Percentiles rank a stretch among this genome's conserved stretches.
phyloP scores from a whole-genome alignment of 1,284 basidiomycete species.

The Ganoderma boninense region DNA sequence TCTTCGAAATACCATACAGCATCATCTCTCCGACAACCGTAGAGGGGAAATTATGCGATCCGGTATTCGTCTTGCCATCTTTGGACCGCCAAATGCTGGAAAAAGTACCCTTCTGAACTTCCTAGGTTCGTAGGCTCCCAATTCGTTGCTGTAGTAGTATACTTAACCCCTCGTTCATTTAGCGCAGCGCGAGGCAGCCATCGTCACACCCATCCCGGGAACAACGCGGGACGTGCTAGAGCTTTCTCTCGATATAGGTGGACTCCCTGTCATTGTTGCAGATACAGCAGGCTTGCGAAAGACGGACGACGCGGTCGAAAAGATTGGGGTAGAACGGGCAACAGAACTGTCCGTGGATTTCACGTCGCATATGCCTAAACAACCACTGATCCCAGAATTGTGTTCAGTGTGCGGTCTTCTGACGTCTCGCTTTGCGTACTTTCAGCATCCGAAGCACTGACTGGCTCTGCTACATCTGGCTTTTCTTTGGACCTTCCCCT shows the following conservation, averaged over 20 bases:
- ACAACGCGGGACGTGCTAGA: slow-evolving; percentile 90
- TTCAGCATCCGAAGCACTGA: slow-evolving; percentile 63
- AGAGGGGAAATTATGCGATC: slow-evolving; percentile 86
- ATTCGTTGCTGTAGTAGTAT: not conserved
- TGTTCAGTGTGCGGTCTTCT: slow-evolving; percentile 63
- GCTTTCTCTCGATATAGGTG: slow-evolving; percentile 86
- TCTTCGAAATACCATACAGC: slow-evolving; percentile 59
- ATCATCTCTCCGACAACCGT: slow-evolving; percentile 71
- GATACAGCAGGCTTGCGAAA: slow-evolving; percentile 89
- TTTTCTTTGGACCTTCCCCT: slow-evolving; percentile 51
- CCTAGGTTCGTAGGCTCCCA: slow-evolving; percentile 59
- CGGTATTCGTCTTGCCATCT: slow-evolving; percentile 84
- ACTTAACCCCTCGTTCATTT: not conserved
- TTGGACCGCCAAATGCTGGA: slow-evolving; percentile 91
- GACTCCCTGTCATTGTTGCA: slow-evolving; percentile 79
- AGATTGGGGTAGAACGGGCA: slow-evolving; percentile 84
- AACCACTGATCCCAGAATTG: slow-evolving; percentile 17
- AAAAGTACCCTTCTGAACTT: slow-evolving; percentile 89
- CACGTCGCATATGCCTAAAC: not conserved
- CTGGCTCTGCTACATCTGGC: not conserved
- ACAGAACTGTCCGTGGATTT: slow-evolving; percentile 59
- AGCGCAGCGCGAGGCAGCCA: slow-evolving; percentile 89
- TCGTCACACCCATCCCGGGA: slow-evolving; percentile 86
- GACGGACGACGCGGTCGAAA: slow-evolving; percentile 78
- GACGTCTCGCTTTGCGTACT: slow-evolving; percentile 84